Evolutionary conservation across 768 basidiomycete species (phyloP).

Genomic region (Podaxis sp.): DNA sequence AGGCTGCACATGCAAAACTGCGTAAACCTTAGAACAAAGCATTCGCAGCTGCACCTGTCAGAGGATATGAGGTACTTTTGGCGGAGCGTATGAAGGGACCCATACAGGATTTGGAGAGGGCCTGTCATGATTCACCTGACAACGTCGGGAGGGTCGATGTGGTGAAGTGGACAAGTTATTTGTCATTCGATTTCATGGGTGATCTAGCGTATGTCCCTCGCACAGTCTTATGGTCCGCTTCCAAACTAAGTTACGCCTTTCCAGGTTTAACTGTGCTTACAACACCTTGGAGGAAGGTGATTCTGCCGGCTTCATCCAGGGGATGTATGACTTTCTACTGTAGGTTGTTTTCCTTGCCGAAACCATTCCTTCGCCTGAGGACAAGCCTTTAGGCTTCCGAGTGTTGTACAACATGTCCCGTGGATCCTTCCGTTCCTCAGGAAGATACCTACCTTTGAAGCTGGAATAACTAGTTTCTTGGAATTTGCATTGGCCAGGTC

Average conservation of each 20-base stretch:
- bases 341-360: slow-evolving; percentile 2
- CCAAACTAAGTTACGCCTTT: background rate
- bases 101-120: slow-evolving; percentile 17
- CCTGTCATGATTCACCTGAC: slow-evolving; percentile 12
- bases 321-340: slow-evolving; percentile 21
- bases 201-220: slow-evolving; percentile 29
- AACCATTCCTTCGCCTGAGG: background rate
- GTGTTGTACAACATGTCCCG: background rate
- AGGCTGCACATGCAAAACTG: slow-evolving; percentile 29
- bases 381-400: slow-evolving; percentile 1
- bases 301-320: slow-evolving; percentile 18
- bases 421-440: background rate
- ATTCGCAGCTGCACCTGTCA: slow-evolving; percentile 32
- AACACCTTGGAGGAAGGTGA: slow-evolving; percentile 24
- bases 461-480: background rate
- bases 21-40: slow-evolving; percentile 41
- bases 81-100: slow-evolving; percentile 19
- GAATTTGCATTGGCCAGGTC: background rate
- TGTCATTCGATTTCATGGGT: slow-evolving; percentile 32
- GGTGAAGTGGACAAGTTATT: slow-evolving; percentile 14
- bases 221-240: background rate
- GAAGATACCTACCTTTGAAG: background rate
- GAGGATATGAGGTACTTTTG: slow-evolving; percentile 34
- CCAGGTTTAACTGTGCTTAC: slow-evolving; percentile 25
- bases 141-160: slow-evolving; percentile 15